Percentiles rank a stretch among this genome's conserved stretches.
Conservation (phyloP, 495 filamentous ascomycete genomes). For the Emericellopsis terricola region DNA sequence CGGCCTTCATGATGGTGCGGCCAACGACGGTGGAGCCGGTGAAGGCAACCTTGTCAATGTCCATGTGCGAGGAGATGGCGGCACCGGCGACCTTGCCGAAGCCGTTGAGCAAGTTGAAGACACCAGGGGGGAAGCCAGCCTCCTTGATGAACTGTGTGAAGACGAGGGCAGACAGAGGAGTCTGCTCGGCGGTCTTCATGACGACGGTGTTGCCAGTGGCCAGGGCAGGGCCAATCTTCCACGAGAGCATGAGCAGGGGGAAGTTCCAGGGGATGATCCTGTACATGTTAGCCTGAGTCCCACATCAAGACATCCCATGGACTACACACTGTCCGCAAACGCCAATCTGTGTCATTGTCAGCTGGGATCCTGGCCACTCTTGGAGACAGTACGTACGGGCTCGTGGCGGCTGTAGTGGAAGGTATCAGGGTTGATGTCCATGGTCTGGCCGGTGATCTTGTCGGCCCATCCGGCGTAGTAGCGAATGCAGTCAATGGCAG, state of each 20-base stretch:
- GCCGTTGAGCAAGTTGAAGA: constrained; percentile 69
- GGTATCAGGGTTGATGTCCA: constrained; percentile 68
- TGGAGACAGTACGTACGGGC: constrained; percentile 21
- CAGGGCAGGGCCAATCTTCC: constrained; percentile 27
- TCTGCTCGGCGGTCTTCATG: constrained; percentile 65
- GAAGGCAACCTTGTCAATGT: constrained; percentile 76
- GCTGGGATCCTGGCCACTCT: constrained; percentile 6
- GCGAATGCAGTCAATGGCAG: constrained; percentile 52
- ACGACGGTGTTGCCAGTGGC: constrained; percentile 26
- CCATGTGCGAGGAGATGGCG: constrained; percentile 87
- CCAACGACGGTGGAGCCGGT: constrained; percentile 60
- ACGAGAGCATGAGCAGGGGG: constrained; percentile 12
- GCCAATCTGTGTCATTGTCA: constrained; percentile 22
- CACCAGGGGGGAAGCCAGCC: constrained; percentile 70
- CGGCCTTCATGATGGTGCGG: constrained; percentile 51
- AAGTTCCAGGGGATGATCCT: constrained; percentile 30
- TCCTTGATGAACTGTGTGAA: constrained; percentile 53
- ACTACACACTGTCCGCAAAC: constrained; percentile 18
- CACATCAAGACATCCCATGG: no score
- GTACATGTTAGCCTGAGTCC: no score
- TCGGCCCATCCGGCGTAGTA: constrained; percentile 98
- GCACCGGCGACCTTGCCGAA: constrained; percentile 82
- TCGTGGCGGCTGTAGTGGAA: constrained; percentile 86
- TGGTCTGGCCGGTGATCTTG: constrained; percentile 92
- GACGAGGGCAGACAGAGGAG: constrained; percentile 53